Conservation (phyloP, 2,329 filamentous ascomycete species). For the Penicillium brevicompactum region DNA sequence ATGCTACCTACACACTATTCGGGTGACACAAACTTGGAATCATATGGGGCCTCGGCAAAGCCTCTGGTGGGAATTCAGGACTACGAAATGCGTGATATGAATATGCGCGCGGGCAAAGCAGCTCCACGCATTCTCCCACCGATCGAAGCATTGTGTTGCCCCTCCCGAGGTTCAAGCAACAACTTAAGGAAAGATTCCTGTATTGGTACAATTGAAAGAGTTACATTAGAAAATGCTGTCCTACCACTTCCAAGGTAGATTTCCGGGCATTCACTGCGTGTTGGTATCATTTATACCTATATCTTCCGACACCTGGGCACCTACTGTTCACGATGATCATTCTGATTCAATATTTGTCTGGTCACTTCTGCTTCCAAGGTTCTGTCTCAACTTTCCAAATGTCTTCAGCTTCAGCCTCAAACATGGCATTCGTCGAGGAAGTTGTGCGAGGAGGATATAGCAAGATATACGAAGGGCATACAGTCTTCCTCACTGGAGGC, state of each 20-base stretch:
- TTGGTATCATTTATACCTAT: background rate
- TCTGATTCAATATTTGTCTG: background rate
- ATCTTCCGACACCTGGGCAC: background rate
- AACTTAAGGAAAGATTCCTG: background rate
- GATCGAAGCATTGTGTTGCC: background rate
- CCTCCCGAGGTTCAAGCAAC: background rate
- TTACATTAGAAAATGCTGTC: conserved; percentile 1
- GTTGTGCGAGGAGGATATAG: conserved; percentile 29
- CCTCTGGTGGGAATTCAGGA: background rate
- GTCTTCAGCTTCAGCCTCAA: conserved; percentile 7
- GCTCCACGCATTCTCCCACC: background rate
- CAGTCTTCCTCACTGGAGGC: conserved; percentile 33
- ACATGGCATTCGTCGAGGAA: conserved; percentile 16
- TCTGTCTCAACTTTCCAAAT: conserved; percentile 2
- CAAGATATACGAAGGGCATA: conserved; percentile 28
- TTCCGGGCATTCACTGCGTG: background rate
- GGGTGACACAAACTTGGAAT: background rate
- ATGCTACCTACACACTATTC: background rate
- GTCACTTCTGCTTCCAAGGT: no score
- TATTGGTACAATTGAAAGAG: background rate
- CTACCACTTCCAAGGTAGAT: background rate
- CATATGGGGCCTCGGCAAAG: conserved; percentile 4
- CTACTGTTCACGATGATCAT: background rate
- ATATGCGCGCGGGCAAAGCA: background rate
- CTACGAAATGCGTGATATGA: no score